Evolutionary conservation across 2,329 filamentous ascomycete genomes (phyloP), one percentile per base, ranked within the genome.

Genomic region (Alternaria sp.): DNA sequence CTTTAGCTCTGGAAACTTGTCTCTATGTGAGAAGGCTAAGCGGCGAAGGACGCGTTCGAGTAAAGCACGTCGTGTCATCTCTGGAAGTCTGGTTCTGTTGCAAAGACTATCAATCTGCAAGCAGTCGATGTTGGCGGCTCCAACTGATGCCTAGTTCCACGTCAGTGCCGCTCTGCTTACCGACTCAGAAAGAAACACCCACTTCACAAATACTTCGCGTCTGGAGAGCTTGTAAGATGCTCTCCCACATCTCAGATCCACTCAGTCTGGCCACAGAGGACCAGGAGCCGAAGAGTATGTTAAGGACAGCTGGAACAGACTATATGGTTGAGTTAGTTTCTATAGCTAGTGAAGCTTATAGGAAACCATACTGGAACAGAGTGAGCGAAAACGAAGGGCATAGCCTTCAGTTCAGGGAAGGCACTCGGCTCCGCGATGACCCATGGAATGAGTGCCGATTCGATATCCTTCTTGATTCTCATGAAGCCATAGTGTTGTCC

Each of bases 1-100:
- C 14, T 57, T 65, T 5, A 74, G 44, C 5, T 69, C 70, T 2
- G 58, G 48, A n/a, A 74, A 72, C 9, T 54, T 65, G 0, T 60
- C 48, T 18, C 40, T 60, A n/a, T 70, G 45, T 2, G 7, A 38
- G 27, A 71, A 65, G 1, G 59, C 66, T 14, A 68, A 8, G 6
- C 34, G 32, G 12, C 69, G 70, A 8, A 71, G 30, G 0, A 54
- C 1, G 4, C 46, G 56, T 43, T 74, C 69, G 1, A 71, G 18
- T 2, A 30, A 7, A 25, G 46, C 54, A 18, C 64, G 64, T 46
- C 41, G 50, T 28, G 30, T 45, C 2, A 16, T 40, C 16, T 52
- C 45, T 8, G 36, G 16, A 20, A 20, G 16, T 14, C 28, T 40
- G 10, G 18, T 20, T 1, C 40, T 28, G 28, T 48, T 14, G 18